Evolutionary conservation across 2,329 filamentous ascomycete genomes (phyloP), one percentile per base, ranked within the genome.

Genomic region (Diaporthe citrichinensis): DNA sequence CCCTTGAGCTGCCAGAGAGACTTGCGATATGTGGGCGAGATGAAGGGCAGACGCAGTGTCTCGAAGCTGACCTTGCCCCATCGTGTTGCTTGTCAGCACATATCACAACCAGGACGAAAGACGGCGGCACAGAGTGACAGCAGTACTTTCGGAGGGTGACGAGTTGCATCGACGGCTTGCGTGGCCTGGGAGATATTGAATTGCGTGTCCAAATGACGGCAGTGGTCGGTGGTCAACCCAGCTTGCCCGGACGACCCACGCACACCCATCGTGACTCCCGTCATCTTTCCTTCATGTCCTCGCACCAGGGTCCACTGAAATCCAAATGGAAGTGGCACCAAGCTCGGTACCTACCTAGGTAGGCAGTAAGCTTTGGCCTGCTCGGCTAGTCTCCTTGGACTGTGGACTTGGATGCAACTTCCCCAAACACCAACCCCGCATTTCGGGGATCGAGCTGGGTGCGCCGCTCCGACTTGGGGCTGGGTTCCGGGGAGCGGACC

Each of bases 361-460:
- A n/a, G n/a, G n/a, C n/a, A 36, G 59, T 62, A 41, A 44, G 59
- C 39, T 10, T 62, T 44, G 58, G 34, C 28, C 17, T 34, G 31
- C 28, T 31, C 15, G 53, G 58, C 58, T 61, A 41, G 57, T 39
- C 34, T 59, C 20, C 57, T 14, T 7, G 34, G 34, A 39, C 31
- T 36, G 58, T 61, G 58, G 58, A 41, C 58, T 59, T 31, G 17
- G 57, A 61, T 61, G 58, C 58, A 9, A 61, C 58, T 51, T 55
- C 46, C 34, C 25, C 25, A 59, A 44, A 55, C 58, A 20, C 34
- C 71, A 73, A 73, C 71, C 71, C 71, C 71, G 71, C 58, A 65
- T 65, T 55, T 65, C 17, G 71, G 58, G 71, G 34, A 53, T 72
- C 57, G 44, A 72, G 57, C 62, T 67, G 62, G 7, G 28, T 15